These are phyloP conservation scores for Ganoderma boninense DNA, from an alignment of 1,284 basidiomycete genomes.

Conservation along the genomic window DNA sequence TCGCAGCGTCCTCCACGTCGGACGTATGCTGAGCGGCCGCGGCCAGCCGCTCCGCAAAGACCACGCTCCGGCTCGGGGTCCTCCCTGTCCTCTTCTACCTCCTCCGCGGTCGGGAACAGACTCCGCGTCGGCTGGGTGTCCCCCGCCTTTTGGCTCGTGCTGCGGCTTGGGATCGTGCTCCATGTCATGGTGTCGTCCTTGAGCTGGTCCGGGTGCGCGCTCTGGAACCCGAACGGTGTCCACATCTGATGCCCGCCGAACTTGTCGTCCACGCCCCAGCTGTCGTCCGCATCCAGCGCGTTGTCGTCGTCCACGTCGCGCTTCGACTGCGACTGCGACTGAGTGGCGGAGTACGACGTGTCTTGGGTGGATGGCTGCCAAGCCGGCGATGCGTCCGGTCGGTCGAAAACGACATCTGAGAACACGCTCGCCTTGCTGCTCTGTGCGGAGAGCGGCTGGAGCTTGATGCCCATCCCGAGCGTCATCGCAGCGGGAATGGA, in stretches of 20 bases:
- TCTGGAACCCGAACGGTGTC: slow-evolving; percentile 55
- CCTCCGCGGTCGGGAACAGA: slow-evolving; percentile 29
- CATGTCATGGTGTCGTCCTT: slow-evolving; percentile 75
- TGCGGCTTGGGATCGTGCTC: slow-evolving; percentile 62
- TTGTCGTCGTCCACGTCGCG: slow-evolving; percentile 33
- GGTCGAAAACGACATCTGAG: slow-evolving; percentile 60
- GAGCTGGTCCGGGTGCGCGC: slow-evolving; percentile 36
- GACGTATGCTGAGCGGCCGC: slow-evolving; percentile 23
- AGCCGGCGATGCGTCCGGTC: slow-evolving; percentile 48
- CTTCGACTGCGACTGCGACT: slow-evolving; percentile 43
- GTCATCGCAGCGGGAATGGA: slow-evolving; percentile 53
- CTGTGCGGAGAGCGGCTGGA: slow-evolving; percentile 54
- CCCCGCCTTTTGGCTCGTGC: slow-evolving; percentile 43
- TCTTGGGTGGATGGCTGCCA: slow-evolving; percentile 72
- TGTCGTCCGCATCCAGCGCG: slow-evolving; percentile 67
- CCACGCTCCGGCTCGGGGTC: slow-evolving; percentile 16
- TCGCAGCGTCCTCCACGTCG: slow-evolving; percentile 27
- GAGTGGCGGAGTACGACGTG: slow-evolving; percentile 56
- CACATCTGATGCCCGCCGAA: slow-evolving; percentile 60
- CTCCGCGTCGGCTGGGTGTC: slow-evolving; percentile 38
- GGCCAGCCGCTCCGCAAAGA: slow-evolving; percentile 24
- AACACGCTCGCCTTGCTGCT: slow-evolving; percentile 60
- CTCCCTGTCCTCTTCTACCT: slow-evolving; percentile 24
- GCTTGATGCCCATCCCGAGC: slow-evolving; percentile 49
- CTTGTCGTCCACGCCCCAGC: slow-evolving; percentile 76